These are phyloP conservation scores for Dendrocalamus sinicus DNA, from an alignment of 176 grass and related monocot genomes.

Conservation along the genomic window DNA sequence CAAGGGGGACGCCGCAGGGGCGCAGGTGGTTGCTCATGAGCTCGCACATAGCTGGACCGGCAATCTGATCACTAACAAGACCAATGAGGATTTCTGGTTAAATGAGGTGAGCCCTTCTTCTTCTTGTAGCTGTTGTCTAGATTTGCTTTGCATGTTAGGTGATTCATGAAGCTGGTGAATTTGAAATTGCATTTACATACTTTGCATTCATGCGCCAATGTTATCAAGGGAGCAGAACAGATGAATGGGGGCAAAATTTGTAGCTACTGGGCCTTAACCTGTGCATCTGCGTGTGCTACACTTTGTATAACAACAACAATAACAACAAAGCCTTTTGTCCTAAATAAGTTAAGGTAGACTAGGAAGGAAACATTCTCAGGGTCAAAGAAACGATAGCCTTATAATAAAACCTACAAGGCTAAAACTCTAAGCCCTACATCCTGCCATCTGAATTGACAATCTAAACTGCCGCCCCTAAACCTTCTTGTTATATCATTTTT, in stretches of 20 bases:
- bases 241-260: background rate
- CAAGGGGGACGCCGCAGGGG: slow-evolving; percentile 76
- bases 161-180: background rate
- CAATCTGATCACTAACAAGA: slow-evolving; percentile 96
- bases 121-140: background rate
- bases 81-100: slow-evolving; percentile 96
- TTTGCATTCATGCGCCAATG: slow-evolving; percentile 2
- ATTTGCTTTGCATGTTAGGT: background rate
- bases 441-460: no score
- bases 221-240: background rate
- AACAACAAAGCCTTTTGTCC: no score
- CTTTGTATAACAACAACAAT: background rate
- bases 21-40: slow-evolving; percentile 88
- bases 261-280: background rate
- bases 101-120: slow-evolving; percentile 67
- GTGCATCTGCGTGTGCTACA: background rate
- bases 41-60: slow-evolving; percentile 95
- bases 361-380: no score
- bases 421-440: no score
- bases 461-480: no score
- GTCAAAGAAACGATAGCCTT: no score
- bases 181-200: background rate
- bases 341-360: no score
- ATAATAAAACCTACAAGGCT: no score
- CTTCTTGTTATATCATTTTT: no score